Evolutionary conservation across 2,329 filamentous ascomycete genomes (phyloP), one percentile per base, ranked within the genome.

Genomic region (Trichoderma sp.): DNA sequence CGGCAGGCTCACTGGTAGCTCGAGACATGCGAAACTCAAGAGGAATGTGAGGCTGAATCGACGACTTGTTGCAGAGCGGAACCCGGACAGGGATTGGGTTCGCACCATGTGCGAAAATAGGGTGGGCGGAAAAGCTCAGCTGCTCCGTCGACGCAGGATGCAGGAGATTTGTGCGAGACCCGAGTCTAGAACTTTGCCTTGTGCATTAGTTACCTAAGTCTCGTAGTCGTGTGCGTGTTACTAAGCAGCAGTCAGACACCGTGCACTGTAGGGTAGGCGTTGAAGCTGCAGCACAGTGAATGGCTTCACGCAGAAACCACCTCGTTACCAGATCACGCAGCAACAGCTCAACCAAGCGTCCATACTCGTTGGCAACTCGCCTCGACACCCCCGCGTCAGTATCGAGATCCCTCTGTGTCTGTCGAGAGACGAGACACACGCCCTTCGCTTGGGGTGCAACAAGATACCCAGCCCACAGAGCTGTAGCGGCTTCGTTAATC

Each of bases 11-110:
- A 48, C 61, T 17, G 50, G 35, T 54, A 19, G 57, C 37, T 48
- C 25, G 10, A 48, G 57, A n/a, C n/a, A 60, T 32, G 25, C 57
- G 27, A 60, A 13, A 12, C 35, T 64, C 52, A 27, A 64, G 54
- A 45, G 48, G 29, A 58, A n/a, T 25, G 59, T 50, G 67, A 64
- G 59, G 67, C 67, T 68, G 59, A 68, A 68, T 58, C 39, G 32
- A 67, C n/a, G 25, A 34, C 1, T 54, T 48, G 42, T 13, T 22
- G 19, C 25, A 34, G 10, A 13, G 32, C 29, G n/a, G 27, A 22
- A 34, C n/a, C 29, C 8, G 19, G 56, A 22, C 56, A 54, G 64
- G 64, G 56, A 64, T 64, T n/a, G 25, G 42, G 19, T 29, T 25
- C 34, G 52, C 17, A 34, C 32, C n/a, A 34, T 27, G 17, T 17